Conservation (phyloP, 2,329 filamentous ascomycete species). For the Venturia asperata region DNA sequence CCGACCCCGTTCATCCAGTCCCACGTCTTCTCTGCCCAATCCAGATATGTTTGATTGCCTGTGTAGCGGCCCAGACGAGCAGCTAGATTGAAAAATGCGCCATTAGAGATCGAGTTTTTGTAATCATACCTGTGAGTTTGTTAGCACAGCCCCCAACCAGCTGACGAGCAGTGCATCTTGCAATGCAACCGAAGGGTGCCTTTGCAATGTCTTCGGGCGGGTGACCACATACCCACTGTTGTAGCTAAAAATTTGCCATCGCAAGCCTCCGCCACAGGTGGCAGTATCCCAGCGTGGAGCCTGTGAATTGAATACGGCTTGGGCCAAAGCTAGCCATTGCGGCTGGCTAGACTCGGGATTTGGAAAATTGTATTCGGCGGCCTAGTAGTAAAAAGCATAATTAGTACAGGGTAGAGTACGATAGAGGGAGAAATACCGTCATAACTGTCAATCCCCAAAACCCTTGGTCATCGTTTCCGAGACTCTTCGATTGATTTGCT, state of each 20-base stretch:
- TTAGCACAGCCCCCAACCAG: constrained; percentile 40
- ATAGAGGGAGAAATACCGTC: constrained; percentile 25
- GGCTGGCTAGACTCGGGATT: constrained; percentile 32
- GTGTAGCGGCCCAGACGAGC: constrained; percentile 34
- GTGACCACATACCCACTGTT: constrained; percentile 37
- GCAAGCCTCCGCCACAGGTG: constrained; percentile 33
- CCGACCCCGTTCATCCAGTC: constrained; percentile 40
- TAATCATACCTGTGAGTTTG: constrained; percentile 30
- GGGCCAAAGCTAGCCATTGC: constrained; percentile 24
- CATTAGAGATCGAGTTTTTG: constrained; percentile 43
- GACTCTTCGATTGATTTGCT: constrained; percentile 39
- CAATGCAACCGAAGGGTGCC: constrained; percentile 30
- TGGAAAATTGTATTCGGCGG: constrained; percentile 46
- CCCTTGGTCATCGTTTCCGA: constrained; percentile 51
- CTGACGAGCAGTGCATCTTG: constrained; percentile 35
- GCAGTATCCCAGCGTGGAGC: constrained; percentile 32
- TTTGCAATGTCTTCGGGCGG: constrained; percentile 32
- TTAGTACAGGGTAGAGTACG: too few relatives aligned
- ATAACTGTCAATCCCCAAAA: constrained; percentile 54
- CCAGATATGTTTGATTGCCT: constrained; percentile 48
- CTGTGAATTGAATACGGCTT: constrained; percentile 37
- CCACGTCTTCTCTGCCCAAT: constrained; percentile 49
- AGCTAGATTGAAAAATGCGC: constrained; percentile 45
- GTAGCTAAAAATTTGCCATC: constrained; percentile 39
- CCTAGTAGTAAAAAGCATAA: constrained; percentile 23